Conservation (phyloP, 768 basidiomycete species). For the Lactifluus subvellereus region DNA sequence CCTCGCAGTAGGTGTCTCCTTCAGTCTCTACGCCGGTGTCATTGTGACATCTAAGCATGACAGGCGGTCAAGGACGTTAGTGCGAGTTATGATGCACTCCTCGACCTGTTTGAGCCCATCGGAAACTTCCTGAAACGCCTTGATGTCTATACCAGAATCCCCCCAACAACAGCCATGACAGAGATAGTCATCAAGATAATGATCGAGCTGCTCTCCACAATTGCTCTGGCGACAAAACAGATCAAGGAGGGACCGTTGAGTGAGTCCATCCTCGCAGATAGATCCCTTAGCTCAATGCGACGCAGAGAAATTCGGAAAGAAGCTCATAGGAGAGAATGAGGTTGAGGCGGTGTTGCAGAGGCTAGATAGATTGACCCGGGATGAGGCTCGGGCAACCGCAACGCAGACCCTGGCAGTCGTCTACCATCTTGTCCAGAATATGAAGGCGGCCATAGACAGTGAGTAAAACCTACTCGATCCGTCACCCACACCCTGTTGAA, state of each 20-base stretch:
- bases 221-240: constrained; percentile 6
- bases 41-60: too few species aligned
- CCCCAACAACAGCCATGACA: not conserved
- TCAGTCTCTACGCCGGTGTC: too few species aligned
- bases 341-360: not conserved
- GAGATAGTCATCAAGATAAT: not conserved
- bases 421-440: not conserved
- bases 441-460: constrained; percentile 2
- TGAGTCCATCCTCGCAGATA: not conserved
- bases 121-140: not conserved
- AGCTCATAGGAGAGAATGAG: constrained; percentile 5
- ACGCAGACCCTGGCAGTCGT: constrained; percentile 1
- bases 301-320: not conserved
- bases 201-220: not conserved
- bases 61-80: too few species aligned
- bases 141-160: not conserved
- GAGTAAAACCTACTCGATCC: not conserved
- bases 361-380: not conserved
- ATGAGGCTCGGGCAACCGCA: not conserved
- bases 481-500: not conserved
- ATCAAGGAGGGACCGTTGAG: not conserved
- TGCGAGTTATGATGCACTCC: not conserved
- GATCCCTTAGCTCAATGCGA: not conserved
- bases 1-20: too few species aligned
- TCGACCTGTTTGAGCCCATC: constrained; percentile 2